A percentile compares a stretch with the other conserved stretches of the same genome.
Conservation (phyloP, 2,329 filamentous ascomycete species). For the Cryphonectria parasitica region DNA sequence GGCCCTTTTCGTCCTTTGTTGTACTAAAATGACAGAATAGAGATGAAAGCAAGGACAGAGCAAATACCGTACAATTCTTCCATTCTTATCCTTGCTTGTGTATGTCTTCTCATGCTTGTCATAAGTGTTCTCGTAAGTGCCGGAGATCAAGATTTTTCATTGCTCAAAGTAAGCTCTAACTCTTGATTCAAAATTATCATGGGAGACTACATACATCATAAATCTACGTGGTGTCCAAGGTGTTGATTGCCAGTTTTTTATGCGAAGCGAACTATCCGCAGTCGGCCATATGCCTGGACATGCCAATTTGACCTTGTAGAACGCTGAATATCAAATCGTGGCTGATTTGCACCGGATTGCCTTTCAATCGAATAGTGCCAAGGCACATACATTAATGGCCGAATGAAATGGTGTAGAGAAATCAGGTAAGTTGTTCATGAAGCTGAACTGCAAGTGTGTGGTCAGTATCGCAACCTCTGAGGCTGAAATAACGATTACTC, state of each 20-base stretch:
- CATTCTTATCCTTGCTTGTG: not conserved
- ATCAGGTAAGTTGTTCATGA: no score
- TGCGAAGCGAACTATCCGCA: not conserved
- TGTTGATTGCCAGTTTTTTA: not conserved
- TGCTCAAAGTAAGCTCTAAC: not conserved
- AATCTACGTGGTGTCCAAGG: not conserved
- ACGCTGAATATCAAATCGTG: not conserved
- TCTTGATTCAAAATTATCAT: not conserved
- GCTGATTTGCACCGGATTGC: not conserved
- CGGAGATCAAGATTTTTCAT: not conserved
- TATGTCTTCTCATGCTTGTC: not conserved
- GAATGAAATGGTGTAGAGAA: no score
- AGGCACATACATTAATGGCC: no score
- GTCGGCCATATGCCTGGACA: not conserved
- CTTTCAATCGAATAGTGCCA: no score
- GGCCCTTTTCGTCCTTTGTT: conserved; percentile 19
- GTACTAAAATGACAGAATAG: conserved; percentile 8
- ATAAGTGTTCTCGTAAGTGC: not conserved
- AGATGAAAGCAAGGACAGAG: conserved; percentile 2
- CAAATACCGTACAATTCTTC: conserved; percentile 6
- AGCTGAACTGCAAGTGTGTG: no score
- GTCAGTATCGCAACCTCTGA: no score
- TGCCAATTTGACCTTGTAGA: not conserved
- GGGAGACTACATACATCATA: not conserved
- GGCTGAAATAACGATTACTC: no score